Evolutionary conservation across 257 asterid genomes (phyloP).

Genomic region (Coffea eugenioides): DNA sequence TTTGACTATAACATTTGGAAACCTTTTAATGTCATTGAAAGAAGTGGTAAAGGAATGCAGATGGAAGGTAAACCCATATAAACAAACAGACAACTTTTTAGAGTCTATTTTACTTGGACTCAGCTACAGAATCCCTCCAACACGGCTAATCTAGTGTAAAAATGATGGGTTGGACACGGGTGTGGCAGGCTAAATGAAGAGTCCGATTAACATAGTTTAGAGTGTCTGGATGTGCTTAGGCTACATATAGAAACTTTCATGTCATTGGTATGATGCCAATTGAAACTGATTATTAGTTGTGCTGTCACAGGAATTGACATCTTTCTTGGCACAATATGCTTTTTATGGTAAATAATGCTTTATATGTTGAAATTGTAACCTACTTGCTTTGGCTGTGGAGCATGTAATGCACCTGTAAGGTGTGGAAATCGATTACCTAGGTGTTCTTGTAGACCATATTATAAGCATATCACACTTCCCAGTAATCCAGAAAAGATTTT

Average conservation of each 20-base stretch:
- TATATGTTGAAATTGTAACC: too few relatives aligned
- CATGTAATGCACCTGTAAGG: background rate
- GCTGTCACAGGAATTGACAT: background rate
- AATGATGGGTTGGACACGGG: too few relatives aligned
- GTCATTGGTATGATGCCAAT: background rate
- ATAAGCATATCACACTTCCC: background rate
- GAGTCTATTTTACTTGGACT: too few relatives aligned
- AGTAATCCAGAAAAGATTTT: too few relatives aligned
- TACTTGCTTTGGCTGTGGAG: too few relatives aligned
- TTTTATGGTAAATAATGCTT: too few relatives aligned
- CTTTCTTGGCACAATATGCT: too few relatives aligned
- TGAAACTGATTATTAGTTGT: background rate
- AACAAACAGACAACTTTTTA: background rate
- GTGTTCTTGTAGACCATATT: background rate
- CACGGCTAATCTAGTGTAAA: too few relatives aligned
- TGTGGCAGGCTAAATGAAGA: too few relatives aligned
- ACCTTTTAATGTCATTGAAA: background rate
- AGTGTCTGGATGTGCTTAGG: background rate
- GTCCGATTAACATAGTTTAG: too few relatives aligned
- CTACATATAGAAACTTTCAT: background rate
- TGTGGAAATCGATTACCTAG: background rate
- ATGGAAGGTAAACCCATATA: too few relatives aligned
- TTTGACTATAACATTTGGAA: background rate
- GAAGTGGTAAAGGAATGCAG: background rate
- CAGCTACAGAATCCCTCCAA: too few relatives aligned